These are phyloP conservation scores for Coelastrella sp. DNA, from an alignment of 139 green algal species.

Conservation along the genomic window DNA sequence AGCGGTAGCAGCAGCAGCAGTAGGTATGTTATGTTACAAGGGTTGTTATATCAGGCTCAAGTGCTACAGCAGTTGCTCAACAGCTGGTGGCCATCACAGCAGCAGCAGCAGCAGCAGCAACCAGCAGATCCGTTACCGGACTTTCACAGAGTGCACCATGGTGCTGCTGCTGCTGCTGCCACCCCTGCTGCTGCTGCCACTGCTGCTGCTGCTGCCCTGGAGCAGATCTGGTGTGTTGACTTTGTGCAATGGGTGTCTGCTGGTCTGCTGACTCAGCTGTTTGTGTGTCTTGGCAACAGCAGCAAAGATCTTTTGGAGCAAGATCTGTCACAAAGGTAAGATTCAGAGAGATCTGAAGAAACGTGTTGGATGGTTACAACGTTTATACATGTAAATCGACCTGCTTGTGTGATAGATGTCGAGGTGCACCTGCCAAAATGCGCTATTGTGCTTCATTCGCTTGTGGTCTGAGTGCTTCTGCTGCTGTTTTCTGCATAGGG, in stretches of 20 bases:
- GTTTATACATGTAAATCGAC: too few relatives aligned
- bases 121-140: too few relatives aligned
- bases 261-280: conserved; percentile 36
- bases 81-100: conserved; percentile 24
- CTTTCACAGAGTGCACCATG: background rate
- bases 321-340: conserved; percentile 8
- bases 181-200: background rate
- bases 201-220: conserved; percentile 11
- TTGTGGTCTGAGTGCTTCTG: background rate
- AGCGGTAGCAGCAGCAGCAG: background rate
- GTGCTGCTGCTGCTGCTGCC: background rate
- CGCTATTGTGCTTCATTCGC: background rate
- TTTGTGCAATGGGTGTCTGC: conserved; percentile 4
- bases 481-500: background rate
- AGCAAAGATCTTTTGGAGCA: conserved; percentile 15
- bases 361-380: too few relatives aligned
- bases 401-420: too few relatives aligned
- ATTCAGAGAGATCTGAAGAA: background rate
- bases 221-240: conserved; percentile 1
- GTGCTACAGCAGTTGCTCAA: conserved; percentile 26
- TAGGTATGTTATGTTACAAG: background rate
- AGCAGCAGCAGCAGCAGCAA: conserved; percentile 42
- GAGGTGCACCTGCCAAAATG: too few relatives aligned
- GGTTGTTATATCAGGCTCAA: background rate
- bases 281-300: conserved; percentile 1